These are phyloP conservation scores for Diplocarpon rosae DNA, from an alignment of 2,329 filamentous ascomycete species.

Conservation along the genomic window DNA sequence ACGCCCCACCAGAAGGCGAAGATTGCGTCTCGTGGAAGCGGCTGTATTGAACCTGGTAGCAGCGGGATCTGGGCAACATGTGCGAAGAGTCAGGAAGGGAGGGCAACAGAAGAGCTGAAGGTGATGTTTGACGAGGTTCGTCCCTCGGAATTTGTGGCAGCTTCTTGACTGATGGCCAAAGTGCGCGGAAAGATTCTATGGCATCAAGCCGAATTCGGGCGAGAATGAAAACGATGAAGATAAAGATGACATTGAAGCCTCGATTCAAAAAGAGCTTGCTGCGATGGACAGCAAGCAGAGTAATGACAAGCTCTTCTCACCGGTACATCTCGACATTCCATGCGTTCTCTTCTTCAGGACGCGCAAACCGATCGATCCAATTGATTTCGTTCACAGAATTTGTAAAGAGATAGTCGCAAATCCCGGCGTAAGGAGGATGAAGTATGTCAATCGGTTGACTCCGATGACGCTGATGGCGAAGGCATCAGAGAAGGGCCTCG, in stretches of 20 bases:
- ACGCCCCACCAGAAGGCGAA: conserved; percentile 48
- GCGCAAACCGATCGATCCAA: conserved; percentile 42
- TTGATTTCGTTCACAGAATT: conserved; percentile 41
- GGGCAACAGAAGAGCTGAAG: conserved; percentile 56
- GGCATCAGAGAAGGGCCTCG: conserved; percentile 57
- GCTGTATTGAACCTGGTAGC: conserved; percentile 54
- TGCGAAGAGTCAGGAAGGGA: conserved; percentile 58
- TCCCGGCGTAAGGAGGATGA: conserved; percentile 35
- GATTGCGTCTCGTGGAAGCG: conserved; percentile 32
- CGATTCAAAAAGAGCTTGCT: conserved; percentile 61
- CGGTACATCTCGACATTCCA: conserved; percentile 45
- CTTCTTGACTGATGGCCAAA: conserved; percentile 26
- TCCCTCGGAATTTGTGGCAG: background rate
- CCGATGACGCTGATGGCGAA: conserved; percentile 45
- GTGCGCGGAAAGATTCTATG: conserved; percentile 55
- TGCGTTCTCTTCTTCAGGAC: conserved; percentile 54
- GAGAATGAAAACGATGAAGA: conserved; percentile 32
- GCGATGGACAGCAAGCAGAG: conserved; percentile 39
- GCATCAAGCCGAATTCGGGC: conserved; percentile 28
- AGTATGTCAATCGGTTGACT: conserved; percentile 51
- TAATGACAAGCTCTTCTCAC: conserved; percentile 36
- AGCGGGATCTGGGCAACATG: conserved; percentile 71
- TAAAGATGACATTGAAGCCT: conserved; percentile 56
- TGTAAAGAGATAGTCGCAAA: conserved; percentile 40
- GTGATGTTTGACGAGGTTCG: conserved; percentile 55